phyloP scores from a whole-genome alignment of 257 asterid genomes.

The Oldenlandia corymbosa region DNA sequence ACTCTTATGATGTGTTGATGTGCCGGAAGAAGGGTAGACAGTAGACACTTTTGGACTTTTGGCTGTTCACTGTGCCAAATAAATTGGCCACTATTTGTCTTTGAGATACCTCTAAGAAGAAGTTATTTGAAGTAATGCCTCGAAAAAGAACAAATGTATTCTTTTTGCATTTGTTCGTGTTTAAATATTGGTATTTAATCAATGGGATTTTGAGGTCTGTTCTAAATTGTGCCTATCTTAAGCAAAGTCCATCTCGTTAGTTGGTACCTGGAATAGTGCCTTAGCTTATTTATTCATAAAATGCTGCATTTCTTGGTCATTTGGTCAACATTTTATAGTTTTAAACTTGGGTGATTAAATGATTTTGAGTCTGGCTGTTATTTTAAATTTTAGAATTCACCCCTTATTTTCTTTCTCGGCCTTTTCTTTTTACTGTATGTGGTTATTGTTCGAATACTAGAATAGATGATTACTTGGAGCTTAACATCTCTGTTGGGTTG shows the following conservation, averaged over 20 bases:
- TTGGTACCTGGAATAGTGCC: no score
- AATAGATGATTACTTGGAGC: neutral
- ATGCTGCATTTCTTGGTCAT: neutral
- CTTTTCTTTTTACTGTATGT: no score
- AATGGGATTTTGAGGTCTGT: neutral
- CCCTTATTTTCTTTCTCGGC: no score
- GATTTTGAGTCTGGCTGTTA: no score
- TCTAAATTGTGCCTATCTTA: neutral
- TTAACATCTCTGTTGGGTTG: slow-evolving; percentile 2
- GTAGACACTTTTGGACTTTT: no score
- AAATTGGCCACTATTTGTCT: neutral
- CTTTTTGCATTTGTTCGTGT: neutral
- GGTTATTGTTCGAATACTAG: neutral
- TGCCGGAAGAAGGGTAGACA: neutral
- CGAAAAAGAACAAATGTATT: no score
- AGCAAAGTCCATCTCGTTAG: neutral
- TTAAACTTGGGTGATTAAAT: no score
- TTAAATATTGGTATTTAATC: neutral
- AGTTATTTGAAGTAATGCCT: no score
- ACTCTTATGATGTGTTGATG: neutral
- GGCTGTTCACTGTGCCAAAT: no score
- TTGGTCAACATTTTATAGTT: neutral
- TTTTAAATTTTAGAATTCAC: no score
- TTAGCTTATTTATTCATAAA: neutral
- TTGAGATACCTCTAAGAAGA: neutral